Evolutionary conservation across 164 flowering plant species (phyloP), one percentile per base, ranked within the genome.

Genomic region (Litsea cubeba): DNA sequence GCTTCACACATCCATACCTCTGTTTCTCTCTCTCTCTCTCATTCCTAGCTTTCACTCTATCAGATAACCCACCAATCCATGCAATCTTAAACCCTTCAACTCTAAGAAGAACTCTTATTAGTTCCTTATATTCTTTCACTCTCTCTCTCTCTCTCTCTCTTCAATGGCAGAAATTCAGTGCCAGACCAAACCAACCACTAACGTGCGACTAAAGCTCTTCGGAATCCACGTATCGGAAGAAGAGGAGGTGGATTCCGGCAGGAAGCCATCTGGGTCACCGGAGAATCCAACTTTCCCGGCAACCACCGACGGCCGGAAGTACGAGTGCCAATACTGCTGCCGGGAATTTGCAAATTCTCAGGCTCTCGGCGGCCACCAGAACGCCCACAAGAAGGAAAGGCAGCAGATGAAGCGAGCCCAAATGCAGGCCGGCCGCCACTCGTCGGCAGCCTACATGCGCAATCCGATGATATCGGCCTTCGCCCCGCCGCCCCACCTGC

Each of bases 341-440:
- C 75, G 98, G 0, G 98, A 93, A 76, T 94, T 94, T 73, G 94
- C 95, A 23, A 94, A 94, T 78, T 94, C 98, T 1, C 98, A 94
- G 75, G 98, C 98, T n/a, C 79, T 94, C 6, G 98, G 98, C 6
- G 98, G 98, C 67, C 98, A 94, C 77, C 98, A 94, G 76, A 94
- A 94, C 86, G 98, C 97, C 12, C 97, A 94, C 83, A 94, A 94
- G 78, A 94, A 94, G 75, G 98, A 92, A 76, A 62, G 98, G 1
- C 98, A 94, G 79, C 97, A 93, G 77, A 84, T 90, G 50, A 94
- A 93, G 79, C 86, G 97, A 0, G 97, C 93, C 0, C 97, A 91
- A 75, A 73, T 89, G 80, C 91, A 88, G 68, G 95, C 95, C 30
- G 76, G 75, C 10, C 80, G 97, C 23, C 86, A 83, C 85, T 84